Evolutionary conservation across 106 monocot genomes (phyloP).

Genomic region (Allium cepa): DNA sequence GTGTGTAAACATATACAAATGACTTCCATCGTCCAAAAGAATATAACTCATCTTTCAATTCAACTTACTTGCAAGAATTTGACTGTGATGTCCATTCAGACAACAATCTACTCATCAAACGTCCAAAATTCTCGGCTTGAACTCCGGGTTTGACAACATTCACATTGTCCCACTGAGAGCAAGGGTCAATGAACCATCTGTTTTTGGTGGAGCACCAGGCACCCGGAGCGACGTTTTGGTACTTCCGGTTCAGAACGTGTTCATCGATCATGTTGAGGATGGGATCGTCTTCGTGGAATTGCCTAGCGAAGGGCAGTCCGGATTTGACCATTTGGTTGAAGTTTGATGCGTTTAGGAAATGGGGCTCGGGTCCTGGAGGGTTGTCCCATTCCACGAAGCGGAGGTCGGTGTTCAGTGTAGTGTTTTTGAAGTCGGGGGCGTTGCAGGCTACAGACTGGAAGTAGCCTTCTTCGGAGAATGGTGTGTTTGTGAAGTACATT

Average conservation of each 20-base stretch:
- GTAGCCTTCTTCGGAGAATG: slow-evolving; percentile 44
- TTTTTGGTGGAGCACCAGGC: slow-evolving; percentile 45
- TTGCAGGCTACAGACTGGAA: slow-evolving; percentile 60
- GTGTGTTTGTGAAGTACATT: slow-evolving; percentile 59
- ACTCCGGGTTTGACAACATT: slow-evolving; percentile 29
- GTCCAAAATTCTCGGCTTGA: slow-evolving; percentile 19
- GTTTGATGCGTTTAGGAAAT: slow-evolving; percentile 30
- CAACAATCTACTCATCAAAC: slow-evolving; percentile 16
- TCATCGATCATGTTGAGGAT: slow-evolving; percentile 46
- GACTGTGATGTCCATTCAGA: slow-evolving; percentile 17
- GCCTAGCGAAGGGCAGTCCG: slow-evolving; percentile 36
- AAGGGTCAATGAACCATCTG: slow-evolving; percentile 40
- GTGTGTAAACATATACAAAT: too few species aligned
- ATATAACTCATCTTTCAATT: too few species aligned
- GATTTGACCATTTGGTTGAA: slow-evolving; percentile 24
- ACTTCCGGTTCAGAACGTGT: slow-evolving; percentile 22
- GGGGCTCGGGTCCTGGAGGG: slow-evolving; percentile 48
- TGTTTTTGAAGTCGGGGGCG: slow-evolving; percentile 41
- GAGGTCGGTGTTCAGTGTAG: slow-evolving; percentile 47
- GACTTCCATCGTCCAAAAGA: too few species aligned
- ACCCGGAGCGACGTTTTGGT: slow-evolving; percentile 29
- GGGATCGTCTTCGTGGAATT: slow-evolving; percentile 33
- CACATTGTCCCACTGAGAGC: slow-evolving; percentile 46
- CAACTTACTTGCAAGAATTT: slow-evolving; percentile 16
- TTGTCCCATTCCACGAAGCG: slow-evolving; percentile 49